Evolutionary conservation across 1,139 yeast species (phyloP).

Genomic region (Blastobotrys elegans): DNA sequence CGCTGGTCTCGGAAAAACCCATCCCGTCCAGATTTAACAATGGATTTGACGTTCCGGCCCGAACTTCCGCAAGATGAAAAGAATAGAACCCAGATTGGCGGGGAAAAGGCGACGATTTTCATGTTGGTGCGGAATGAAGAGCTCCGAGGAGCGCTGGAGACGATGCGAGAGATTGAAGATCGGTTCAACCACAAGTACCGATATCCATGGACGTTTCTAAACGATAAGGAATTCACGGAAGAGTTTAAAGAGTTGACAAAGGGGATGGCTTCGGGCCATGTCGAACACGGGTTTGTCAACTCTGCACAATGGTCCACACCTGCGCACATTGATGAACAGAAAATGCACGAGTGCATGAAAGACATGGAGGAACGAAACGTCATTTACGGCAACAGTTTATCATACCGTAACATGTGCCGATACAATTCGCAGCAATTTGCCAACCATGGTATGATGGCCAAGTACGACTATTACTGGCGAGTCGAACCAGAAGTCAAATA

Average conservation of each 20-base stretch:
- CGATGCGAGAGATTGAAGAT: constrained; percentile 63
- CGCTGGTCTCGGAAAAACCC: neutral
- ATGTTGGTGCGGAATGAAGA: constrained; percentile 72
- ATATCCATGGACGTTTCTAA: constrained; percentile 84
- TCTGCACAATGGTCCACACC: constrained; percentile 66
- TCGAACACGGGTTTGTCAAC: constrained; percentile 69
- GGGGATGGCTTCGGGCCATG: constrained; percentile 78
- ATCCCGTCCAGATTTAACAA: constrained; percentile 6
- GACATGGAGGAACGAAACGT: constrained; percentile 56
- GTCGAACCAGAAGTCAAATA: constrained; percentile 90
- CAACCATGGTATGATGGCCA: constrained; percentile 58
- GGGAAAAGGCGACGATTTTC: constrained; percentile 59
- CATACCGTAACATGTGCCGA: constrained; percentile 81
- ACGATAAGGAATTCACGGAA: constrained; percentile 71
- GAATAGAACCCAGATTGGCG: constrained; percentile 39
- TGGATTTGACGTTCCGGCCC: constrained; percentile 27
- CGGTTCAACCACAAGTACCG: constrained; percentile 49
- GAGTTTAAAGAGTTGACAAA: constrained; percentile 60
- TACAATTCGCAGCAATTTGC: constrained; percentile 81
- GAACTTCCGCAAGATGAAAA: constrained; percentile 21
- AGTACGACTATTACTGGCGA: constrained; percentile 84
- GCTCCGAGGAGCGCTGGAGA: constrained; percentile 53
- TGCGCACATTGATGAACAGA: constrained; percentile 39
- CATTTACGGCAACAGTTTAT: constrained; percentile 68
- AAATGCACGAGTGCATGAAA: constrained; percentile 45